Percentiles rank a stretch among this genome's conserved stretches.
These are phyloP conservation scores for Liriodendron chinense DNA, from an alignment of 164 flowering plant species.

Conservation along the genomic window DNA sequence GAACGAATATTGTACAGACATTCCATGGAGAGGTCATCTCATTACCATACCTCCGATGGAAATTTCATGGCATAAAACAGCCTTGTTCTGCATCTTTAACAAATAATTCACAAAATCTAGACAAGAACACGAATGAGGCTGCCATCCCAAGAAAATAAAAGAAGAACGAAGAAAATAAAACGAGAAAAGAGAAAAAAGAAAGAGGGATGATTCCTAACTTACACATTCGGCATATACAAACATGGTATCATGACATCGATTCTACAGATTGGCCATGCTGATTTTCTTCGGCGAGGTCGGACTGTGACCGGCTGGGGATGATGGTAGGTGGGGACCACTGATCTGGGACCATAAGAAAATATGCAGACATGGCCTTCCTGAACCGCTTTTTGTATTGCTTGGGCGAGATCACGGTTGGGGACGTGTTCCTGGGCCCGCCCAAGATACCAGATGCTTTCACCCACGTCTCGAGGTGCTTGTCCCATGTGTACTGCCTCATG, in stretches of 20 bases:
- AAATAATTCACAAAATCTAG: slow-evolving; percentile 25
- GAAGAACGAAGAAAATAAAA: slow-evolving; percentile 11
- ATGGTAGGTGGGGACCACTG: slow-evolving; percentile 80
- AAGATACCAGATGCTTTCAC: slow-evolving; percentile 93
- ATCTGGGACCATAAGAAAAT: slow-evolving; percentile 95
- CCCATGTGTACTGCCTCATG: slow-evolving; percentile 99
- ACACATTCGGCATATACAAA: slow-evolving; percentile 27
- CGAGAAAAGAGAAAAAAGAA: slow-evolving; percentile 7
- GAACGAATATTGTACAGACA: slow-evolving; percentile 24
- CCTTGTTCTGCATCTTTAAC: slow-evolving; percentile 37
- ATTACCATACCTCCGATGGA: slow-evolving; percentile 27
- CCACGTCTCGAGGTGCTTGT: slow-evolving; percentile 99
- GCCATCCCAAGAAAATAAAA: slow-evolving; percentile 31
- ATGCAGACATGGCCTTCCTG: slow-evolving; percentile 95
- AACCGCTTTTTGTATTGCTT: slow-evolving; percentile 95
- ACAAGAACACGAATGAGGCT: slow-evolving; percentile 22
- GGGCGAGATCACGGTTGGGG: slow-evolving; percentile 96
- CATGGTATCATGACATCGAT: slow-evolving; percentile 22
- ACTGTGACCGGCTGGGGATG: slow-evolving; percentile 58
- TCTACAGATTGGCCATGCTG: slow-evolving; percentile 40
- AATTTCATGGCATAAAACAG: slow-evolving; percentile 27
- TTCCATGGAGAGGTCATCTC: slow-evolving; percentile 36
- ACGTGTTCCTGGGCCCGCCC: slow-evolving; percentile 75
- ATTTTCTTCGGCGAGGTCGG: slow-evolving; percentile 63
- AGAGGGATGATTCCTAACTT: slow-evolving; percentile 22